phyloP scores from a whole-genome alignment of 2,329 filamentous ascomycete genomes.

The Didymella exigua region DNA sequence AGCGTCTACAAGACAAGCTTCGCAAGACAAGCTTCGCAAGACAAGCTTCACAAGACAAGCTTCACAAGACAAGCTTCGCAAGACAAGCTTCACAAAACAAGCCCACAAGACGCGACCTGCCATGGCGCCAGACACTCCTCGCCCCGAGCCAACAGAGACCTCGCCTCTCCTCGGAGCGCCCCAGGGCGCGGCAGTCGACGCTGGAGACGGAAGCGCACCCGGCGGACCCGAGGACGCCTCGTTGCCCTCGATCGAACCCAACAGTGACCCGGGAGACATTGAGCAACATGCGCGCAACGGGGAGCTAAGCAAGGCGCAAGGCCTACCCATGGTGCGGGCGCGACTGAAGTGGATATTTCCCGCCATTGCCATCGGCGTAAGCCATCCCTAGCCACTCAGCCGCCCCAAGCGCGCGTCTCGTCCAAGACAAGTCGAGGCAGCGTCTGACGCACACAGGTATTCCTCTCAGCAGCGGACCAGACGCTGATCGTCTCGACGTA shows the following conservation, averaged over 20 bases:
- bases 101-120: no score
- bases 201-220: constrained; percentile 33
- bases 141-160: constrained; percentile 44
- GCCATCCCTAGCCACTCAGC: no score
- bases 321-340: constrained; percentile 56
- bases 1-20: no score
- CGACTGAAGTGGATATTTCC: constrained; percentile 64
- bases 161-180: constrained; percentile 53
- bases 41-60: no score
- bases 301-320: constrained; percentile 49
- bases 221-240: constrained; percentile 23
- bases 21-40: no score
- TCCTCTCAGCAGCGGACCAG: constrained; percentile 74
- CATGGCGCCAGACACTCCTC: constrained; percentile 4
- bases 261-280: constrained; percentile 38
- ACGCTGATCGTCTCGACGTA: constrained; percentile 81
- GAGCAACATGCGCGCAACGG: constrained; percentile 44
- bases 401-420: no score
- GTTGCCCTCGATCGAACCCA: constrained; percentile 14
- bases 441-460: constrained; percentile 57
- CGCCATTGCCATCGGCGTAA: constrained; percentile 66
- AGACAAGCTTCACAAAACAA: not conserved
- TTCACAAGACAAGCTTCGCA: no score
- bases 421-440: no score
- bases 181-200: constrained; percentile 20